Evolutionary conservation across 306 rosid genomes (phyloP), one percentile per base, ranked within the genome.

Genomic region (Glycine tomentella): DNA sequence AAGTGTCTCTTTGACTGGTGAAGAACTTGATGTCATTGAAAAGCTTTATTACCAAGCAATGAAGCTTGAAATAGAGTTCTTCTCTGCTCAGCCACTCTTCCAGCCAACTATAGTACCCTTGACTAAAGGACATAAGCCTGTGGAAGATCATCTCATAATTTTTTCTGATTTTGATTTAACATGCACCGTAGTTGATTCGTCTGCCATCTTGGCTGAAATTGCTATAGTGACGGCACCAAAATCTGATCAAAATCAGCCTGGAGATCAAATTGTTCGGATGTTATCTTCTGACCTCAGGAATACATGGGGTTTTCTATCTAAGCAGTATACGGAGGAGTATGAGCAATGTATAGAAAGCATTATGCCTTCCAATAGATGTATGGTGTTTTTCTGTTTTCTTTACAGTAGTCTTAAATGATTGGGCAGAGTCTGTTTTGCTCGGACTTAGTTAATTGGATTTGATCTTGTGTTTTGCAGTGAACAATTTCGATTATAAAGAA

Each of bases 151-250:
- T 75, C 86, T 96, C 62, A 25, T 92, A 52, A 81, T 96, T 69
- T 96, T 96, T 84, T 90, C 98, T 61, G 99, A 96, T 92, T 96
- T 89, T 80, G 99, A 96, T 91, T 90, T 96, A 90, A 96, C 99
- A 46, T 93, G 99, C 90, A 90, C 98, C 0, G 90, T 87, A 63
- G 92, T 96, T 77, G 99, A 96, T 82, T 96, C 99, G 49, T 96
- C 99, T 58, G 98, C 97, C 81, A 91, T 96, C 81, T 91, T 96
- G 85, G 99, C 98, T 12, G 98, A 96, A 89, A 90, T 96, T 80
- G 99, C 97, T 52, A 92, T 96, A 87, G 81, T 92, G 67, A 93
- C 88, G 17, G 98, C 99, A 65, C 92, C 92, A 65, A 93, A 91
- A 85, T 88, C 91, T 70, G 97, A 96, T 75, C 97, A 89, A 75